Percentiles rank a stretch among this genome's conserved stretches.
Conservation (phyloP, 768 basidiomycete species). For the Paxillus ammoniavirescens region DNA sequence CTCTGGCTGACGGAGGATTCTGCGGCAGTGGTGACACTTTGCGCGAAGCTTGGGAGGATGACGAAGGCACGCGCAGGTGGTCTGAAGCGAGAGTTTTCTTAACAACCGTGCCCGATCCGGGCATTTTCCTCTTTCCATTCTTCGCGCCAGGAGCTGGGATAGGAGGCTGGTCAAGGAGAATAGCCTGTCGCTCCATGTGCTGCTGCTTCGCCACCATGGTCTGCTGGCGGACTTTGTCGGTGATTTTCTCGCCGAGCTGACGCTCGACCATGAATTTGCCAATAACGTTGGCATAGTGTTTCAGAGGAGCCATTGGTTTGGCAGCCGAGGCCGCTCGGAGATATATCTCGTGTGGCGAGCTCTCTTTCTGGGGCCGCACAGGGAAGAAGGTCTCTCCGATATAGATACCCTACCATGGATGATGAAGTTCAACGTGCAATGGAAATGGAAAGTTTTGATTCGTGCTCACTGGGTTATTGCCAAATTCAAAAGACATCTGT, state of each 20-base stretch:
- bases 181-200: conserved; percentile 49
- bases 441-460: neutral
- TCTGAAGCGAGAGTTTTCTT: conserved; percentile 29
- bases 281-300: conserved; percentile 70
- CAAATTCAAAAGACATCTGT: conserved; percentile 61
- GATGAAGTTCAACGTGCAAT: neutral
- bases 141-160: conserved; percentile 30
- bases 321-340: conserved; percentile 57
- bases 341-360: conserved; percentile 67
- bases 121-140: conserved; percentile 43
- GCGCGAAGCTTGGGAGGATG: conserved; percentile 29
- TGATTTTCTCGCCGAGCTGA: conserved; percentile 48
- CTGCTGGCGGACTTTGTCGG: conserved; percentile 45
- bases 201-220: conserved; percentile 46
- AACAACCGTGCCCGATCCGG: conserved; percentile 24
- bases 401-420: conserved; percentile 52
- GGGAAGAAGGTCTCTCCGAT: conserved; percentile 67
- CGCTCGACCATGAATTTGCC: conserved; percentile 70
- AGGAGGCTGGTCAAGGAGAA: conserved; percentile 39
- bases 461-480: conserved; percentile 52
- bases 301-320: conserved; percentile 64
- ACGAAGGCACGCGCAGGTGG: conserved; percentile 28
- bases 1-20: conserved; percentile 15
- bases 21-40: conserved; percentile 30
- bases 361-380: conserved; percentile 53